A percentile compares a stretch with the other conserved stretches of the same genome.
phyloP scores from a whole-genome alignment of 2,329 filamentous ascomycete species.

The Taxawa tesnikishii region DNA sequence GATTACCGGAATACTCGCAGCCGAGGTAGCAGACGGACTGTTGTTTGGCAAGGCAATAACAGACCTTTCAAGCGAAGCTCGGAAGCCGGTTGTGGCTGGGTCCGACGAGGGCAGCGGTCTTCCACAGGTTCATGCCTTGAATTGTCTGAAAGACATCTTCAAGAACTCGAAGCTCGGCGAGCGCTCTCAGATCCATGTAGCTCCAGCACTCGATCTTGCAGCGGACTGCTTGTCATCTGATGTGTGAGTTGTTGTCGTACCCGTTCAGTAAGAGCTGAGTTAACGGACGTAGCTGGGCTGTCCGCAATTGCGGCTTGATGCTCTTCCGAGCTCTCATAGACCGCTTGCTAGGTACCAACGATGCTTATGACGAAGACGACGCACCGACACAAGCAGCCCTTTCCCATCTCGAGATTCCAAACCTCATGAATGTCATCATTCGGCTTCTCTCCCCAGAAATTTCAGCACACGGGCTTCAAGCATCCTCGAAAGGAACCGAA shows the following conservation, averaged over 20 bases:
- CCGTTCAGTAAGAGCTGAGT: background rate
- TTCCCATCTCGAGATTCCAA: constrained; percentile 57
- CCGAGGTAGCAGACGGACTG: constrained; percentile 38
- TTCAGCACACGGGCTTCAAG: constrained; percentile 1
- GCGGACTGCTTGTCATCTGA: constrained; percentile 66
- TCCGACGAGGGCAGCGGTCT: constrained; percentile 48
- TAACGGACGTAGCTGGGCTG: constrained; percentile 57
- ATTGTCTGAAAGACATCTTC: constrained; percentile 86
- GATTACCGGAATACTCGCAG: constrained; percentile 66
- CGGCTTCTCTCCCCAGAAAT: constrained; percentile 36
- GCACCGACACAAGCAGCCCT: constrained; percentile 39
- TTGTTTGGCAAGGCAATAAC: constrained; percentile 54
- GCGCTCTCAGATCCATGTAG: constrained; percentile 61
- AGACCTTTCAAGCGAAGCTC: constrained; percentile 49
- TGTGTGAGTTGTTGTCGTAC: constrained; percentile 40
- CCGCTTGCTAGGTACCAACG: constrained; percentile 61
- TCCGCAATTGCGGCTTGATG: constrained; percentile 85
- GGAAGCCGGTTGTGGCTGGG: constrained; percentile 31
- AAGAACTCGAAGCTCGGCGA: constrained; percentile 66
- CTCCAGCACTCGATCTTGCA: constrained; percentile 64
- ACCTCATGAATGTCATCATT: constrained; percentile 51
- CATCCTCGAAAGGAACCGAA: constrained; percentile 33
- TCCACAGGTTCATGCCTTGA: constrained; percentile 88
- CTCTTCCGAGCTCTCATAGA: constrained; percentile 79
- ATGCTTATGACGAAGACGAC: constrained; percentile 48